Evolutionary conservation across 208 protist genomes (phyloP), one percentile per base, ranked within the genome.

Genomic region (Lotmaria passim): DNA sequence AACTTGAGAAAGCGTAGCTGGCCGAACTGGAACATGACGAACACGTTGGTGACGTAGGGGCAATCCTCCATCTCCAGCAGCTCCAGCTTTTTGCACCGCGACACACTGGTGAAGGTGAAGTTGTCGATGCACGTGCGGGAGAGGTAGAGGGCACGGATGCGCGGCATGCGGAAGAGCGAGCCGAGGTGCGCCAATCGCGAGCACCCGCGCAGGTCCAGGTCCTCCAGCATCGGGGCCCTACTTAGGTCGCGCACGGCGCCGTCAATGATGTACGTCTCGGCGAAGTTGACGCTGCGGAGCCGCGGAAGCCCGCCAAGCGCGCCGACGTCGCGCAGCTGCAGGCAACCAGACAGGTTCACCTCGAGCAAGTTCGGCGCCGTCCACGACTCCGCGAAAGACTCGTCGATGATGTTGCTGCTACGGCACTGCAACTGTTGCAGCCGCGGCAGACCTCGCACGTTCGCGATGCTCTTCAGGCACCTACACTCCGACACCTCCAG

Each of bases 21-120:
- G 44, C 64, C 70, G 28, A 82, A 77, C 61, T 75, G 67, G 48
- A 77, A 75, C 8, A 71, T 39, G 15, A 78, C 59, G 36, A 82
- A 78, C 8, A 73, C 66, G 47, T 78, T 75, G 14, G 59, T 73
- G 17, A 83, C 46, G 57, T 72, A 79, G 0, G 70, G 74, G 65
- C 83, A 85, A n/a, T 64, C 70, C 34, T 66, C 43, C 31, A 89
- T 73, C 56, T 78, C 67, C 47, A 89, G 61, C 50, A 75, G 68
- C 69, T 71, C 78, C 43, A 89, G 64, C 43, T 50, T 52, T 24
- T 56, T 61, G 68, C 84, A 86, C 19, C 77, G 55, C 46, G 75
- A 73, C 33, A 86, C 57, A 8, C 73, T 79, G 19, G 64, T 71
- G 60, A 89, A 60, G 21, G 69, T 78, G 65, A 76, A 82, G 69